phyloP scores from a whole-genome alignment of 441 rosid species.

The Aleurites moluccanus region DNA sequence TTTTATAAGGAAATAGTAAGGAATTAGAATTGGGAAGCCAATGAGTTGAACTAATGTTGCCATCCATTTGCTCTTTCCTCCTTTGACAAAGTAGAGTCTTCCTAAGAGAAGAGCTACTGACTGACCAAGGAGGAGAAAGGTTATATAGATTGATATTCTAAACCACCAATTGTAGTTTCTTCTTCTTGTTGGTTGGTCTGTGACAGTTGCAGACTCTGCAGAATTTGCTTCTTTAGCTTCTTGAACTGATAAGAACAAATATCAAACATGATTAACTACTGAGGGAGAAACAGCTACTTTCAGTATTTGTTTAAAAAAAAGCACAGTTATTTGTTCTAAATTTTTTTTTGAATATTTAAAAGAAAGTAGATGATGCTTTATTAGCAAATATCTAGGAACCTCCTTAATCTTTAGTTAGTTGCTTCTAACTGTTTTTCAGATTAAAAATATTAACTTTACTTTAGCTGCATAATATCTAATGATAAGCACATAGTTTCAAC shows the following conservation, averaged over 20 bases:
- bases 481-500: background rate
- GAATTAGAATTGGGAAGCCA: slow-evolving; percentile 43
- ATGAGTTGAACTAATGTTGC: slow-evolving; percentile 30
- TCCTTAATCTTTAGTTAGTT: too few species aligned
- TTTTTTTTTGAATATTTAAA: too few species aligned
- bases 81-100: slow-evolving; percentile 36
- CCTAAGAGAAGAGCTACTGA: slow-evolving; percentile 36
- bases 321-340: too few species aligned
- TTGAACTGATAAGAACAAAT: background rate
- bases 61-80: slow-evolving; percentile 43
- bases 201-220: background rate
- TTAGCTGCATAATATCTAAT: background rate
- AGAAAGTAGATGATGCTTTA: too few species aligned
- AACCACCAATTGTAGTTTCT: slow-evolving; percentile 31
- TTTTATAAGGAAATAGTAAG: slow-evolving; percentile 19
- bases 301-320: too few species aligned
- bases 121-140: slow-evolving; percentile 33
- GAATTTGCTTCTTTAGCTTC: slow-evolving; percentile 12
- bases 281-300: too few species aligned
- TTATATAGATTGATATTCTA: slow-evolving; percentile 15
- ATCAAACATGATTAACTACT: background rate
- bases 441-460: background rate
- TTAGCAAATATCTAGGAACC: too few species aligned
- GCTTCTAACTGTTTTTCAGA: too few species aligned
- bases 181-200: background rate